A percentile compares a stretch with the other conserved stretches of the same genome.
Evolutionary conservation across 345 rosid genomes (phyloP).

Genomic region (Acer saccharum): DNA sequence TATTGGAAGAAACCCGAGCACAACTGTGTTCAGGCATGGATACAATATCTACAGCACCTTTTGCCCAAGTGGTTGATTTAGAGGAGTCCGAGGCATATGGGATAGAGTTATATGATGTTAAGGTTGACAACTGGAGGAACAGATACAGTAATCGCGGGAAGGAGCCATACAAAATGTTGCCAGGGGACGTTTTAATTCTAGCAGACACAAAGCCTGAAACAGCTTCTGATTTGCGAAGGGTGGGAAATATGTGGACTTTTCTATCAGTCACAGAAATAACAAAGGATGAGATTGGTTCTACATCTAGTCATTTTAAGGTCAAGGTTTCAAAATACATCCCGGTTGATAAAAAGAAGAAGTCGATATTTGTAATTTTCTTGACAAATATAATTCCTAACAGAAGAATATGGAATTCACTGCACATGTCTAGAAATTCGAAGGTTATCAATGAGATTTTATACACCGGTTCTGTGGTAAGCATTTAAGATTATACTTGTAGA

Average conservation of each 20-base stretch:
- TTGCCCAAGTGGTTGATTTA: constrained; percentile 24
- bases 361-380: not conserved
- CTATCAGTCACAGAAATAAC: constrained; percentile 20
- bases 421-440: not conserved
- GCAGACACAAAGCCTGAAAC: constrained; percentile 37
- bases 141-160: constrained; percentile 15
- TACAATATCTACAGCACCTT: constrained; percentile 34
- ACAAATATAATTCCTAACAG: not conserved
- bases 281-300: not conserved
- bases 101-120: constrained; percentile 18
- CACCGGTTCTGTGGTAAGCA: not conserved
- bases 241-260: constrained; percentile 30
- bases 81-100: not conserved
- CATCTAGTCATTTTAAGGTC: not conserved
- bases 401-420: not conserved
- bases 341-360: not conserved
- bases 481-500: not conserved
- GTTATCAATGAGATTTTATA: not conserved
- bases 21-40: constrained; percentile 35
- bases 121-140: constrained; percentile 40
- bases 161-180: constrained; percentile 40
- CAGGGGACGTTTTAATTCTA: constrained; percentile 41
- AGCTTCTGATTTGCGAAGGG: constrained; percentile 35
- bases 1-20: constrained; percentile 52
- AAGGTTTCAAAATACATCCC: not conserved